Evolutionary conservation across 495 filamentous ascomycete species (phyloP).

Genomic region (Neurospora cerealis): DNA sequence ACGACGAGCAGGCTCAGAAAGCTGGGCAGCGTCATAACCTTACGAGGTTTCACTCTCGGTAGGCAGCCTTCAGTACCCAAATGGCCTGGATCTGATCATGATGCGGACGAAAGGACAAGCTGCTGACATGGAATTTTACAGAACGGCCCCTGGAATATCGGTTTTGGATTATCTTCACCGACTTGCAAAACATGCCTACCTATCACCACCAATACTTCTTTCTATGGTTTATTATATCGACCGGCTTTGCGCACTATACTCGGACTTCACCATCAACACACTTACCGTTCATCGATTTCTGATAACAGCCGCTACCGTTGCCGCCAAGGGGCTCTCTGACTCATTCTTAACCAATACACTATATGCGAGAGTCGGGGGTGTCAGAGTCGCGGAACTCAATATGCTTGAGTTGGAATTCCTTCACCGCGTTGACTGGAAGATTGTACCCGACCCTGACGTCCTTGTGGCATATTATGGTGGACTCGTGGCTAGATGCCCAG

Average conservation of each 20-base stretch:
- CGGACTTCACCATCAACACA: constrained; percentile 87
- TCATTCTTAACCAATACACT: constrained; percentile 96
- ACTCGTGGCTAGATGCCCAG: constrained; percentile 52
- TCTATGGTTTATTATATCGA: constrained; percentile 99
- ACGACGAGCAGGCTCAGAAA: constrained; percentile 78
- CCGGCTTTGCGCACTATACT: constrained; percentile 81
- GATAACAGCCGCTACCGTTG: constrained; percentile 90
- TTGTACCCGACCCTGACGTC: constrained; percentile 89
- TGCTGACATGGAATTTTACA: constrained; percentile 15
- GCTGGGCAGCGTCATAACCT: constrained; percentile 52
- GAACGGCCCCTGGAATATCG: constrained; percentile 86
- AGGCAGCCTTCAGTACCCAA: constrained; percentile 8
- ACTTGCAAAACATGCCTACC: constrained; percentile 84
- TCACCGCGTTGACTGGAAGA: constrained; percentile 85
- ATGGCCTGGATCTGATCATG: neutral
- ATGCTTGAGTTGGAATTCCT: constrained; percentile 92
- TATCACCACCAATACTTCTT: constrained; percentile 90
- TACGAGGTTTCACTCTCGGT: constrained; percentile 93
- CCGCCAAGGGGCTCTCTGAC: constrained; percentile 90
- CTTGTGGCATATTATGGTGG: constrained; percentile 87
- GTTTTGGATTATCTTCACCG: constrained; percentile 87
- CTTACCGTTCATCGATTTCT: constrained; percentile 95
- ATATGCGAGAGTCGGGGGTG: constrained; percentile 87
- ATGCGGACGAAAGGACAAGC: neutral
- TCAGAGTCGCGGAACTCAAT: constrained; percentile 78